Conservation (phyloP, 2,329 filamentous ascomycete genomes). For the Drechslera avenae region DNA sequence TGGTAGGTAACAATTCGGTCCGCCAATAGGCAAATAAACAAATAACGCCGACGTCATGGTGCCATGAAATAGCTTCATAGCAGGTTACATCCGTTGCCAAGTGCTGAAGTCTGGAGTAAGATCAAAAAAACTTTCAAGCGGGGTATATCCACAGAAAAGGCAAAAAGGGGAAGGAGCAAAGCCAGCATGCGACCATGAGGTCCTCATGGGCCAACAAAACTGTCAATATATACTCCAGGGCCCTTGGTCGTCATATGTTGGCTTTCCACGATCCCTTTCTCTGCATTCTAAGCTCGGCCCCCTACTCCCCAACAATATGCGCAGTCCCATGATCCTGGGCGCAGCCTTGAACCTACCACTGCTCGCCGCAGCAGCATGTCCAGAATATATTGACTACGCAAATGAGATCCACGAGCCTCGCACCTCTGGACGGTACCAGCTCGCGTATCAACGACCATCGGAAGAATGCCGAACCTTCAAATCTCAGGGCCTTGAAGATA, state of each 20-base stretch:
- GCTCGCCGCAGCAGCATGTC: slow-evolving; percentile 45
- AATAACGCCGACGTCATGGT: slow-evolving; percentile 28
- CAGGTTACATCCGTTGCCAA: slow-evolving; percentile 31
- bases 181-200: slow-evolving; percentile 6
- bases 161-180: slow-evolving; percentile 20
- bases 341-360: slow-evolving; percentile 24
- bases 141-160: slow-evolving; percentile 35
- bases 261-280: neutral
- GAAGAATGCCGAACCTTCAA: slow-evolving; percentile 55
- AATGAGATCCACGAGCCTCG: slow-evolving; percentile 50
- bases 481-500: slow-evolving; percentile 51
- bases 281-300: neutral
- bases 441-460: slow-evolving; percentile 53
- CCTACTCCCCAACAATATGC: slow-evolving; percentile 31
- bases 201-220: neutral
- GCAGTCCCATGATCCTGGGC: slow-evolving; percentile 19
- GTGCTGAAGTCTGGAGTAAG: slow-evolving; percentile 12
- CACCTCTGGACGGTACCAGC: slow-evolving; percentile 52
- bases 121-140: slow-evolving; percentile 36
- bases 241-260: neutral
- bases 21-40: slow-evolving; percentile 8
- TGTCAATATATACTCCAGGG: slow-evolving; percentile 1
- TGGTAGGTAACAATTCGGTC: slow-evolving; percentile 9
- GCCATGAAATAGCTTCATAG: slow-evolving; percentile 25
- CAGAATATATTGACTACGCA: slow-evolving; percentile 53